Base-by-base conservation (phyloP, 2,329 filamentous ascomycete genomes). In the Blastomyces emzantsi region DNA sequence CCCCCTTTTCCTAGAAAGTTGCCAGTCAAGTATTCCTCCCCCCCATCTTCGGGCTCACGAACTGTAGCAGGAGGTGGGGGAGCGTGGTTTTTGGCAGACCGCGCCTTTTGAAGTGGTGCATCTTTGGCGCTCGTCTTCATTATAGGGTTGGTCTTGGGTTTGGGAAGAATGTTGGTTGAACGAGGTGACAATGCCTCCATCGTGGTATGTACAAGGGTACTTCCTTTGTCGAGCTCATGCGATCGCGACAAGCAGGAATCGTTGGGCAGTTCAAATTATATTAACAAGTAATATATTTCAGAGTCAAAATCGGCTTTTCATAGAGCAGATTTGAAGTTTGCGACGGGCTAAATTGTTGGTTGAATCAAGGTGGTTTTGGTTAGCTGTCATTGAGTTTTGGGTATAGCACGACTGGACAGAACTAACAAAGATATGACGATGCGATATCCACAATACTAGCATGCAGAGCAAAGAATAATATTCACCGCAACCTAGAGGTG, bases 1-100 rank as follows among this genome's bases (percentile, higher is more conserved):
- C 80, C 80, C 47, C 80, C 80, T 69, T 80, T 81, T 0, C 80
- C 80, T 22, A 82, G 69, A 62, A 79, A 80, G 33, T 67, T 73
- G 13, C 79, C 80, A 1, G 77, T 79, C 2, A 74, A 67, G 65
- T 81, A 82, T 65, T 73, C 74, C 68, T 81, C 79, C 25, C 75
- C 75, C 62, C 75, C 70, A 41, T 75, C 73, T 25, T 73, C 78
- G 5, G 80, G 80, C 65, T 81, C 80, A 36, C 72, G 68, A 15
- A 82, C 75, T 58, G 77, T 67, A 15, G 75, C 65, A 30, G 79
- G 79, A 15, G 79, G 79, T 45, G 77, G 76, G 57, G 77, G 73
- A 52, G 77, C 78, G 75, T 80, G 77, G 65, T 74, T 79, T 68
- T 76, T 78, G 7, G 74, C 73, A 1, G 73, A 69, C 19, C 73